Base-by-base conservation (phyloP, 2,329 filamentous ascomycete species). In the Ceratocystis papillata region DNA sequence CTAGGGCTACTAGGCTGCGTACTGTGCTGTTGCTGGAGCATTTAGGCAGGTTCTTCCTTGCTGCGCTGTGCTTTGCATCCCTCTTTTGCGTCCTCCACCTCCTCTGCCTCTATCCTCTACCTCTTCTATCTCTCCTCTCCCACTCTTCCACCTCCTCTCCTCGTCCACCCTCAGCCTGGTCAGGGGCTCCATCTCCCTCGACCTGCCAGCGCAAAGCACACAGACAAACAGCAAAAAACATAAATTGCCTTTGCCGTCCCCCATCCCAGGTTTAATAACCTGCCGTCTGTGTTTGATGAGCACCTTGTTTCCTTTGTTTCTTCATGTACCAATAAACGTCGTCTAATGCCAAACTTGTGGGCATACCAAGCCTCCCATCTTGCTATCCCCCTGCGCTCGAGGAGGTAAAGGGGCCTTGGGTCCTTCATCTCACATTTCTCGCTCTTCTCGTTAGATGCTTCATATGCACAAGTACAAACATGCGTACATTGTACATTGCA, bases 251-350 rank as follows among this genome's bases (percentile, higher is more conserved):
- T 8, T 59, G 28, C 28, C 53, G 3, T 53, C 10, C 44, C 59
- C 33, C 33, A 41, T 62, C 60, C 17, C n/a, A 17, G 33, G 15
- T 62, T 44, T 45, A 60, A 62, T 62, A 41, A 46, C n/a, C 60
- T 22, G 37, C 22, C 22, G 25, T 62, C 60, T 44, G 60, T 62
- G 37, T 62, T 44, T 62, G 33, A 59, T 59, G 53, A 59, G 53
- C 28, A 33, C 10, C 25, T 37, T 59, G 53, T 59, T 59, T 33
- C 28, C 53, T 30, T 30, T 20, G 8, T 8, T 50, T 22, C 46
- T 20, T 50, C 22, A 33, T 37, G 53, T 30, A 37, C 53, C 53
- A 59, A 59, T 59, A 30, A 59, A 59, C 53, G 53, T 59, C 53
- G 53, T 17, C 53, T 59, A 59, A 59, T 33, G 53, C 53, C n/a